Percentiles rank a stretch among this genome's conserved stretches.
Evolutionary conservation across 2,329 filamentous ascomycete genomes (phyloP).

Genomic region (Calonectria pteridis): DNA sequence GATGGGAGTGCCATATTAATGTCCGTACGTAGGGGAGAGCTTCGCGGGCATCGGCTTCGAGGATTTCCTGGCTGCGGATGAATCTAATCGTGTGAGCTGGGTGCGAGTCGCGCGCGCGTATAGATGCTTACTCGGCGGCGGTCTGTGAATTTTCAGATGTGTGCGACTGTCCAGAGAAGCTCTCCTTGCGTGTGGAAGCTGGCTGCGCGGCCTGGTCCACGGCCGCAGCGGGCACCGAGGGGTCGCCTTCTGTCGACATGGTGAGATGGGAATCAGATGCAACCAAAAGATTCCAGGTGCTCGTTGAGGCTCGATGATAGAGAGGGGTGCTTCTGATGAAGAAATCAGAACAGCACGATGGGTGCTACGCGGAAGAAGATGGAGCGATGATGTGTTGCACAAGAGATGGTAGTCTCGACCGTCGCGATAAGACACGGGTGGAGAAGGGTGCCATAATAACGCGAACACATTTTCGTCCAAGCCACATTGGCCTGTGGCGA

Average conservation of each 20-base stretch:
- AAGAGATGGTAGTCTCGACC: slow-evolving; percentile 11
- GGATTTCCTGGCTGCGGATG: slow-evolving; percentile 87
- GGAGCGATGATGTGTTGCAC: not conserved
- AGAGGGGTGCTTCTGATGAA: not conserved
- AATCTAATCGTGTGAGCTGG: slow-evolving; percentile 68
- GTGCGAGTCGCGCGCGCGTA: not conserved
- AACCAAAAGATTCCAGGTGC: not conserved
- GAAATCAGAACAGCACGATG: not conserved
- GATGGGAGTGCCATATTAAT: not conserved
- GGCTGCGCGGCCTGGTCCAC: slow-evolving; percentile 39
- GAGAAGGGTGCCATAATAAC: slow-evolving; percentile 33
- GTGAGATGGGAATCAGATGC: slow-evolving; percentile 29
- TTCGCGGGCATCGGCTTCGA: slow-evolving; percentile 96
- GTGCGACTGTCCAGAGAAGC: slow-evolving; percentile 69
- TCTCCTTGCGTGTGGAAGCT: slow-evolving; percentile 61
- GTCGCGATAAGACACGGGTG: slow-evolving; percentile 13
- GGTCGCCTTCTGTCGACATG: slow-evolving; percentile 55
- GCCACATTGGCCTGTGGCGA: accelerated
- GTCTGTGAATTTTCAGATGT: slow-evolving; percentile 77
- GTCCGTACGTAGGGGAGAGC: slow-evolving; percentile 87
- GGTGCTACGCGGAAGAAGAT: slow-evolving; percentile 5
- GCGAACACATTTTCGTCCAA: not conserved
- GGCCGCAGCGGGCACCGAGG: slow-evolving; percentile 41
- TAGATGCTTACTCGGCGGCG: slow-evolving; percentile 72
- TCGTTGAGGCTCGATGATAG: not conserved